Evolutionary conservation across 2,329 filamentous ascomycete species (phyloP).

Genomic region (Fusarium sp.): DNA sequence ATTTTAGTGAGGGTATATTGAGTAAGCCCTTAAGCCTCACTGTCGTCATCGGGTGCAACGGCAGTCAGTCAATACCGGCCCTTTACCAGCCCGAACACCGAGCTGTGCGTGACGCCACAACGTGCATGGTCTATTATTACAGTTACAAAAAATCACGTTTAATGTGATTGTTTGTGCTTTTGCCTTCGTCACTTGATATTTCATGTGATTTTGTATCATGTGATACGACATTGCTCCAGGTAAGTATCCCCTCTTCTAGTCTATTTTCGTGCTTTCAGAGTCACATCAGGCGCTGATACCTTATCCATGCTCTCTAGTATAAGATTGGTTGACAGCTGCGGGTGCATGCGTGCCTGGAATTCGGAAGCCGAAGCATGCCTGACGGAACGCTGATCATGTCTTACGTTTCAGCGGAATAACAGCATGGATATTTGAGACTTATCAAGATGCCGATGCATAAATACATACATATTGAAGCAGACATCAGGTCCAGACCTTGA

Average conservation of each 20-base stretch:
- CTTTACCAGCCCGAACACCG: neutral
- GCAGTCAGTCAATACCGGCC: neutral
- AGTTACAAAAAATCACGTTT: accelerated
- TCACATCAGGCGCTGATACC: accelerated
- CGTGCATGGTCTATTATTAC: too few species aligned
- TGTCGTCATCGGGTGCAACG: neutral
- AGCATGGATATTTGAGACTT: neutral
- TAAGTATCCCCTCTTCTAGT: too few species aligned
- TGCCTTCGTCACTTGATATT: neutral
- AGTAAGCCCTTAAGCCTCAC: neutral
- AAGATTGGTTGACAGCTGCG: neutral
- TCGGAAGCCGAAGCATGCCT: slow-evolving; percentile 5
- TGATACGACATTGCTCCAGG: neutral
- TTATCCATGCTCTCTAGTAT: accelerated
- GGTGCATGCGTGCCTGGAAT: neutral
- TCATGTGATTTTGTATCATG: neutral
- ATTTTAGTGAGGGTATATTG: neutral
- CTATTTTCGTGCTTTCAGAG: neutral
- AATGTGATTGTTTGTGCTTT: accelerated
- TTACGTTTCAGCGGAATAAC: neutral
- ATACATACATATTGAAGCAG: neutral
- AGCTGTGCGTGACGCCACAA: neutral
- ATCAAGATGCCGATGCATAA: neutral
- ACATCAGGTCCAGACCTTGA: neutral
- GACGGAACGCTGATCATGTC: neutral